Percentiles rank a stretch among this genome's conserved stretches.
Conservation (phyloP, 2,329 filamentous ascomycete species). For the Blumeria hordei region DNA sequence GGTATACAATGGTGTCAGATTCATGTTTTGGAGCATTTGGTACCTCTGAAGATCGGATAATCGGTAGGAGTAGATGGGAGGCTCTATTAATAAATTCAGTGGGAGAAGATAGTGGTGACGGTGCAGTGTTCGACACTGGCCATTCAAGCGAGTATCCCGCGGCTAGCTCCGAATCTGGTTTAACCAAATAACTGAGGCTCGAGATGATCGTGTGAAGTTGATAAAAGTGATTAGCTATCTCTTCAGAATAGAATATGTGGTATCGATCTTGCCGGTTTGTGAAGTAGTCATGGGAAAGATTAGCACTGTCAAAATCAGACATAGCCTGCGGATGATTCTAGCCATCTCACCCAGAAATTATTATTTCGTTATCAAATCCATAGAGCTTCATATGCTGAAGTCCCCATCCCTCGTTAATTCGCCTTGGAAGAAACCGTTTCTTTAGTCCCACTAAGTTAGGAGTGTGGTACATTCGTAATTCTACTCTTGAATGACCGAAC, state of each 20-base stretch:
- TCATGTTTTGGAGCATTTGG: conserved; percentile 2
- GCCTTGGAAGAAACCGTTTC: conserved; percentile 61
- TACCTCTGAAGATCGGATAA: conserved; percentile 25
- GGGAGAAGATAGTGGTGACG: conserved; percentile 49
- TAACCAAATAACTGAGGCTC: conserved; percentile 58
- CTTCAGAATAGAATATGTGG: conserved; percentile 61
- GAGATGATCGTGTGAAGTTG: conserved; percentile 54
- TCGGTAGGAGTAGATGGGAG: conserved; percentile 36
- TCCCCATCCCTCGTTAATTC: conserved; percentile 96
- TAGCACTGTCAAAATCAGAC: conserved; percentile 30
- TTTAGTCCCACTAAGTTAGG: conserved; percentile 74
- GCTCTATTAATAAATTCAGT: conserved; percentile 45
- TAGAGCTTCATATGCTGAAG: conserved; percentile 99
- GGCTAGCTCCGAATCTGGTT: conserved; percentile 28
- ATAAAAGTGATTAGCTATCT: conserved; percentile 63
- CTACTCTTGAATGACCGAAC: conserved; percentile 64
- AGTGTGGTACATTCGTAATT: conserved; percentile 94
- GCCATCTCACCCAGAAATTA: conserved; percentile 52
- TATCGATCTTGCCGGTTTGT: conserved; percentile 90
- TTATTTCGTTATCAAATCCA: conserved; percentile 82
- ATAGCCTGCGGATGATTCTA: not conserved
- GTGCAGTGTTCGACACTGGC: conserved; percentile 50
- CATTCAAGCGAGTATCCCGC: conserved; percentile 41
- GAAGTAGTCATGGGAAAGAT: conserved; percentile 84
- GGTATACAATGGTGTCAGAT: conserved; percentile 51